These are phyloP conservation scores for Emericellopsis terricola DNA, from an alignment of 495 filamentous ascomycete genomes.

Conservation along the genomic window DNA sequence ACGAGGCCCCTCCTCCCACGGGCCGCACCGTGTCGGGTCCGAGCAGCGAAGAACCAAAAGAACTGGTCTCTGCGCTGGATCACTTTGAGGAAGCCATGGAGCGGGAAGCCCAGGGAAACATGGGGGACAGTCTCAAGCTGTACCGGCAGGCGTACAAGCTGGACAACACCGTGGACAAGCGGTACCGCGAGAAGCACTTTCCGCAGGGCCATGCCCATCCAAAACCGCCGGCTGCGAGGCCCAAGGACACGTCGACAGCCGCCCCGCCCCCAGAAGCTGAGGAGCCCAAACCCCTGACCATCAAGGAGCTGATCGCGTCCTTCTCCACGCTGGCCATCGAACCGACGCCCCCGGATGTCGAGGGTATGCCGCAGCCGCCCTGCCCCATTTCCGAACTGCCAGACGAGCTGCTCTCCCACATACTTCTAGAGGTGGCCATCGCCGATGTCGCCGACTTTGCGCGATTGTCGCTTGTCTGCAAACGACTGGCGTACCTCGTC, in stretches of 20 bases:
- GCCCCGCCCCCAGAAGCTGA: neutral
- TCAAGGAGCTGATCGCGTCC: constrained; percentile 53
- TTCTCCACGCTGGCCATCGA: constrained; percentile 52
- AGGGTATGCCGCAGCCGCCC: constrained; percentile 47
- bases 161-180: neutral
- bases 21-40: constrained; percentile 3
- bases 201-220: neutral
- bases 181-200: constrained; percentile 4
- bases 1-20: constrained; percentile 9
- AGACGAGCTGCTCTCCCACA: constrained; percentile 57
- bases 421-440: constrained; percentile 43
- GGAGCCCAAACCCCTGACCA: constrained; percentile 16
- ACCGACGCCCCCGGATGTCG: constrained; percentile 31
- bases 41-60: constrained; percentile 11
- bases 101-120: constrained; percentile 61
- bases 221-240: neutral
- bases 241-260: neutral
- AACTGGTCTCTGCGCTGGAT: constrained; percentile 67
- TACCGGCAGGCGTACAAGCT: constrained; percentile 74
- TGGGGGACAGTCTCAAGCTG: constrained; percentile 77
- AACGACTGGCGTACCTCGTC: constrained; percentile 69
- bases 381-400: constrained; percentile 68
- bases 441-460: constrained; percentile 63
- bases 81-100: constrained; percentile 89
- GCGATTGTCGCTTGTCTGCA: constrained; percentile 71